Evolutionary conservation across 352 stramenopile genomes (phyloP), one percentile per base, ranked within the genome.

Genomic region (Pythium insidiosum): DNA sequence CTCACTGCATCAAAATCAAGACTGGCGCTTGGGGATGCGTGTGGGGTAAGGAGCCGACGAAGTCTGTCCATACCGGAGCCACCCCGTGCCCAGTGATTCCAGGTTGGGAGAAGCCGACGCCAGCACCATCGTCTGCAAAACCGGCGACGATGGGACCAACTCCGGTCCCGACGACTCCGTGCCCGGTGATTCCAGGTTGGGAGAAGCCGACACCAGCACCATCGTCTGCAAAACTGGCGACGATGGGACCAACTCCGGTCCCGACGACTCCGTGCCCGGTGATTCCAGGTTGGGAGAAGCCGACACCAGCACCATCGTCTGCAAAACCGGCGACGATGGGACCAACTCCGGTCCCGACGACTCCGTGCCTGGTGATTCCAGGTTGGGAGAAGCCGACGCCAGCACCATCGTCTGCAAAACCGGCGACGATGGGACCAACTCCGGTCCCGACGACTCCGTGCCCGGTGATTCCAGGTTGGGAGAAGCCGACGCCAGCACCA

Each of bases 121-220:
- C 39, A 15, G 25, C 39, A 15, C 22, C 39, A 18, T 21, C 31
- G 9, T 41, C 33, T 11, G 28, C 38, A 1, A 28, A 44, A 30
- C 36, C 52, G 22, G 42, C 55, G n/a, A 40, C 46, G 74, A 88
- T 46, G 78, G 74, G 21, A 88, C 78, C 15, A 88, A 85, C 56
- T 87, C 34, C 39, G 21, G 37, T 23, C 0, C 6, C 54, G 11
- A 35, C 50, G 7, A 68, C 57, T 15, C 61, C 68, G 5, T 58
- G 54, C 13, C 46, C 63, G 5, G 66, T 53, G 4, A 62, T 61
- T 6, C 52, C 61, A 5, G 44, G 44, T 6, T 54, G 30, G 48
- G 48, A 40, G 15, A 69, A 58, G 46, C 13, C 43, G 10, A 48
- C 43, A 3, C 28, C 58, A 13, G 49, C 49, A 0, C 46, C 60